Conservation (phyloP, 2,329 filamentous ascomycete species). For the Teratosphaeriaceae sp. region DNA sequence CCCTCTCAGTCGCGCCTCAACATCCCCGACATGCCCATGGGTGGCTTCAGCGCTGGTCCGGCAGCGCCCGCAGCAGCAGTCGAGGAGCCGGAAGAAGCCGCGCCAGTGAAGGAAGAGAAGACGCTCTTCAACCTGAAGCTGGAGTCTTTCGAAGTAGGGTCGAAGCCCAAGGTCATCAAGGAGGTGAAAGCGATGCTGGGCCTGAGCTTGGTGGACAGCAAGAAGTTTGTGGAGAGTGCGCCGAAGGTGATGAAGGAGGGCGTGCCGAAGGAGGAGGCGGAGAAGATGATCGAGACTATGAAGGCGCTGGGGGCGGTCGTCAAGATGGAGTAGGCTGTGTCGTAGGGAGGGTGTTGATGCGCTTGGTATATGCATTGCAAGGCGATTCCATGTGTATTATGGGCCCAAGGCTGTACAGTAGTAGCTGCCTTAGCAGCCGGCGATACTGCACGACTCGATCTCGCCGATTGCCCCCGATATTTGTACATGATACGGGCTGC, state of each 20-base stretch:
- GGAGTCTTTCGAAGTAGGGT: constrained; percentile 72
- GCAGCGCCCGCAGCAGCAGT: constrained; percentile 53
- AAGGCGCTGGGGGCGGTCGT: constrained; percentile 89
- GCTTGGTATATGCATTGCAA: not conserved
- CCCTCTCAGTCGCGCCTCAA: constrained; percentile 75
- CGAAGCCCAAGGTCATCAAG: constrained; percentile 99
- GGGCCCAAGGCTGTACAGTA: too few species aligned
- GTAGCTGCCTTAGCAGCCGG: too few species aligned
- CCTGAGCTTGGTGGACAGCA: constrained; percentile 94
- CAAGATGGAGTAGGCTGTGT: constrained; percentile 67
- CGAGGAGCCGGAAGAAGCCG: constrained; percentile 75
- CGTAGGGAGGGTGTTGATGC: not conserved
- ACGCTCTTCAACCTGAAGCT: constrained; percentile 97
- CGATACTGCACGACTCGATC: too few species aligned
- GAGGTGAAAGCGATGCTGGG: constrained; percentile 96
- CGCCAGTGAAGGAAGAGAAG: constrained; percentile 83
- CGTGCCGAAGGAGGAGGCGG: constrained; percentile 95
- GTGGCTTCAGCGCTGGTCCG: constrained; percentile 70
- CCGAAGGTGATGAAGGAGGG: constrained; percentile 99
- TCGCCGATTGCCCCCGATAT: too few species aligned
- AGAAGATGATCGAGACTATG: constrained; percentile 94
- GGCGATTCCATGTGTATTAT: too few species aligned
- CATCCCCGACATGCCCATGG: constrained; percentile 95
- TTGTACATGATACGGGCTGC: too few species aligned
- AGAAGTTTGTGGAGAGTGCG: constrained; percentile 99